Conservation (phyloP, 371 early-diverging fungal genomes). For the Mucor saturninus region DNA sequence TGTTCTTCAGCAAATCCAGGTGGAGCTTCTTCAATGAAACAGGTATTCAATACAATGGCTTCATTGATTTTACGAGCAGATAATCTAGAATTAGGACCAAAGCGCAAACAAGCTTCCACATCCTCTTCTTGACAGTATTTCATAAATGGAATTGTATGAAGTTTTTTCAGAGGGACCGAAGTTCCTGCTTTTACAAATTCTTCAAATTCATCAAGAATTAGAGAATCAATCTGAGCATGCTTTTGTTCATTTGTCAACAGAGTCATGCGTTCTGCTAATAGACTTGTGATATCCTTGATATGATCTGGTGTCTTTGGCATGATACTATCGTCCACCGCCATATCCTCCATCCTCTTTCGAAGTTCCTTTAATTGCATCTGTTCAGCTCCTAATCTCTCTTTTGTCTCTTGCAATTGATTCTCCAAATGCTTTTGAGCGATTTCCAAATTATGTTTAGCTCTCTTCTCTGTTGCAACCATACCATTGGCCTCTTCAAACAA, state of each 20-base stretch:
- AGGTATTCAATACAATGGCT: conserved; percentile 82
- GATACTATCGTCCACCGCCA: conserved; percentile 34
- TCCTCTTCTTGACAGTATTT: conserved; percentile 87
- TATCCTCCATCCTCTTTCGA: conserved; percentile 70
- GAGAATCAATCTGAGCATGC: conserved; percentile 60
- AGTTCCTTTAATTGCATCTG: conserved; percentile 81
- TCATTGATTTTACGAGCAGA: conserved; percentile 87
- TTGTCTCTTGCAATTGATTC: conserved; percentile 70
- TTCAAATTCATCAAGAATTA: conserved; percentile 78
- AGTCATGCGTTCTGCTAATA: conserved; percentile 18
- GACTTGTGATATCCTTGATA: conserved; percentile 17
- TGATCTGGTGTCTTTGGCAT: conserved; percentile 27
- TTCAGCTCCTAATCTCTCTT: conserved; percentile 71
- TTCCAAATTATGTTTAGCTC: conserved; percentile 66
- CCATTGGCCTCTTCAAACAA: conserved; percentile 94
- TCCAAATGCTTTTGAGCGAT: conserved; percentile 62
- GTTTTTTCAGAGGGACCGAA: conserved; percentile 65
- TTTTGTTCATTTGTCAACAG: conserved; percentile 2
- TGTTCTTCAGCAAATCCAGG: conserved; percentile 77
- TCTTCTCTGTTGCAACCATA: conserved; percentile 88
- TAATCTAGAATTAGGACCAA: conserved; percentile 84
- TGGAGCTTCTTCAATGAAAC: conserved; percentile 74
- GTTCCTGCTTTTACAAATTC: conserved; percentile 76
- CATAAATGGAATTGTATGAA: conserved; percentile 82
- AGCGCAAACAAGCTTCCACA: conserved; percentile 87